A percentile compares a stretch with the other conserved stretches of the same genome.
phyloP scores from a whole-genome alignment of 1,139 yeast genomes.

The Arxiozyma telluris region DNA sequence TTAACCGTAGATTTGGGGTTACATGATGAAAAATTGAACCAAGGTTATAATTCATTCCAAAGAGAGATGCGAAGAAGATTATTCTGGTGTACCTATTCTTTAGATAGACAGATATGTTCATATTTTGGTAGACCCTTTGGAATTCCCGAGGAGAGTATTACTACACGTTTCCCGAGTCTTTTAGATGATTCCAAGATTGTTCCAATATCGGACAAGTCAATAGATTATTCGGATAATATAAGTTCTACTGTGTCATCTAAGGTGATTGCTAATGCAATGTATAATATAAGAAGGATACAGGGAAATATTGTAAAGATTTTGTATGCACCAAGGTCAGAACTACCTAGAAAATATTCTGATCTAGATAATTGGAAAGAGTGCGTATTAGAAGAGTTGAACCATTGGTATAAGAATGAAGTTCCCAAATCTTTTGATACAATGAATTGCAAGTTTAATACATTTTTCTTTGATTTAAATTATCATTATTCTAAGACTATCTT shows the following conservation, averaged over 20 bases:
- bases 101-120: conserved; percentile 72
- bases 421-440: conserved; percentile 52
- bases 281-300: conserved; percentile 62
- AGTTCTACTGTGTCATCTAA: conserved; percentile 53
- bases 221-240: conserved; percentile 28
- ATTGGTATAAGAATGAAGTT: conserved; percentile 48
- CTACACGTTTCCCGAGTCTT: conserved; percentile 59
- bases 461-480: conserved; percentile 65
- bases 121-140: conserved; percentile 69
- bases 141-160: conserved; percentile 60
- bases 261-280: conserved; percentile 53
- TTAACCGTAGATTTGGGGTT: conserved; percentile 76
- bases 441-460: conserved; percentile 67
- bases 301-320: conserved; percentile 66
- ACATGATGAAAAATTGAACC: conserved; percentile 49
- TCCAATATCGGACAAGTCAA: conserved; percentile 25
- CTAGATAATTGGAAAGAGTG: conserved; percentile 52
- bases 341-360: conserved; percentile 54
- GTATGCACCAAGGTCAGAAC: conserved; percentile 53
- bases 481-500: conserved; percentile 64
- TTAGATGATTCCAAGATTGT: conserved; percentile 61
- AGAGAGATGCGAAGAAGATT: conserved; percentile 66
- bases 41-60: conserved; percentile 43
- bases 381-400: conserved; percentile 43
- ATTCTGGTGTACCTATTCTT: conserved; percentile 82